These are phyloP conservation scores for Suillus clintonianus DNA, from an alignment of 768 basidiomycete genomes.

Conservation along the genomic window DNA sequence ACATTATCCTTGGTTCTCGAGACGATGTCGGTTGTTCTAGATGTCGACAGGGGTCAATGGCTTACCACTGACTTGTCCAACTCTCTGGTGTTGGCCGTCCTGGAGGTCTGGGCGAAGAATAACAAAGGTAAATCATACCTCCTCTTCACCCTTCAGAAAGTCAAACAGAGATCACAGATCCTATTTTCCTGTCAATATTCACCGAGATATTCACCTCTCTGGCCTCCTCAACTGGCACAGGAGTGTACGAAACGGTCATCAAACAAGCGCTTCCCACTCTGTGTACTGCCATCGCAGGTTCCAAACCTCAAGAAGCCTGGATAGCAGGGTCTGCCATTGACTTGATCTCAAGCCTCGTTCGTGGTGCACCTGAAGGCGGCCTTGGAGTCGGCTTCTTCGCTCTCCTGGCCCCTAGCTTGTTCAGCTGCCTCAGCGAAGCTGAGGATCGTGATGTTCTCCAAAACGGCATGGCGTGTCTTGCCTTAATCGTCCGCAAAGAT, in stretches of 20 bases:
- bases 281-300: conserved; percentile 59
- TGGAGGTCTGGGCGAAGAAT: conserved; percentile 86
- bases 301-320: conserved; percentile 68
- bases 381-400: conserved; percentile 84
- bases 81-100: conserved; percentile 63
- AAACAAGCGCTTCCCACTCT: conserved; percentile 74
- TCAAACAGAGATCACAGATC: conserved; percentile 54
- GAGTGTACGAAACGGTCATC: conserved; percentile 73
- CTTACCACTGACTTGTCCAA: conserved; percentile 64
- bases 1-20: conserved; percentile 88
- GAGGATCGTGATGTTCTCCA: conserved; percentile 89
- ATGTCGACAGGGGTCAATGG: conserved; percentile 75
- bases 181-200: conserved; percentile 83
- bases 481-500: conserved; percentile 85
- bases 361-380: conserved; percentile 60
- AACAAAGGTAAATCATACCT: conserved; percentile 62
- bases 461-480: conserved; percentile 85
- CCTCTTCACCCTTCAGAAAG: not conserved
- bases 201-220: conserved; percentile 78
- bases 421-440: conserved; percentile 63
- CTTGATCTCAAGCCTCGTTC: conserved; percentile 69
- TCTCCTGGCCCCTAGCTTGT: conserved; percentile 71
- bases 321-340: conserved; percentile 82
- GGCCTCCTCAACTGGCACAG: conserved; percentile 56
- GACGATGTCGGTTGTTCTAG: conserved; percentile 76